These are phyloP conservation scores for Mycoemilia scoparia DNA, from an alignment of 192 early-diverging fungal genomes.

Conservation along the genomic window DNA sequence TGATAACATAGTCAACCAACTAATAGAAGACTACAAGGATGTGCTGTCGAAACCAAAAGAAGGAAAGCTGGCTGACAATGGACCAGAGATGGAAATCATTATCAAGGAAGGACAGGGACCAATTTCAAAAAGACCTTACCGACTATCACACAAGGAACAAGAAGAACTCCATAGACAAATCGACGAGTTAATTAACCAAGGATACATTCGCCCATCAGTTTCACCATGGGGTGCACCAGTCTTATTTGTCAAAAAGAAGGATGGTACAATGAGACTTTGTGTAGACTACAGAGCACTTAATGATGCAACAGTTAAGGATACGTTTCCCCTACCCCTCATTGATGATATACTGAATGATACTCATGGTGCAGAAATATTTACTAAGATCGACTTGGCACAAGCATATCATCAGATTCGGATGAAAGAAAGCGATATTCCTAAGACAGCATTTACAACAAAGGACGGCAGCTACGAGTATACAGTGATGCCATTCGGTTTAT, in stretches of 20 bases:
- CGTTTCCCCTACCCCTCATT: conserved; percentile 23
- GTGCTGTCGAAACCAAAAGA: too few relatives aligned
- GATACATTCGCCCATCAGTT: conserved; percentile 5
- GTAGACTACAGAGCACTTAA: conserved; percentile 35
- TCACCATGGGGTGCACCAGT: conserved; percentile 20
- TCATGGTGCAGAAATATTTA: conserved; percentile 7
- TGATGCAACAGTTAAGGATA: conserved; percentile 16
- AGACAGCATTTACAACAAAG: conserved; percentile 27
- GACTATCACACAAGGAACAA: conserved; percentile 1
- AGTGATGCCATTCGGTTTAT: conserved; percentile 42
- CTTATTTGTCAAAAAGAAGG: conserved; percentile 32
- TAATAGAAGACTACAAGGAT: too few relatives aligned
- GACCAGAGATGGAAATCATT: too few relatives aligned
- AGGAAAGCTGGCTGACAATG: too few relatives aligned
- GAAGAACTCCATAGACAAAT: conserved; percentile 4
- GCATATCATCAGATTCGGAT: conserved; percentile 30
- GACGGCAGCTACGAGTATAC: conserved; percentile 27
- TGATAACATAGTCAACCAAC: too few relatives aligned
- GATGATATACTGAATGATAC: conserved; percentile 19
- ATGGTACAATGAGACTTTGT: conserved; percentile 26
- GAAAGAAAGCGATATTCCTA: conserved; percentile 6
- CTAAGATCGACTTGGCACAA: conserved; percentile 15
- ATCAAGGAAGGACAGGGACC: too few relatives aligned
- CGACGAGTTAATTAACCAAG: not conserved
- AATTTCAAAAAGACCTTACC: too few relatives aligned